phyloP scores from a whole-genome alignment of 2,329 filamentous ascomycete species.

The Colletotrichum falcatum region DNA sequence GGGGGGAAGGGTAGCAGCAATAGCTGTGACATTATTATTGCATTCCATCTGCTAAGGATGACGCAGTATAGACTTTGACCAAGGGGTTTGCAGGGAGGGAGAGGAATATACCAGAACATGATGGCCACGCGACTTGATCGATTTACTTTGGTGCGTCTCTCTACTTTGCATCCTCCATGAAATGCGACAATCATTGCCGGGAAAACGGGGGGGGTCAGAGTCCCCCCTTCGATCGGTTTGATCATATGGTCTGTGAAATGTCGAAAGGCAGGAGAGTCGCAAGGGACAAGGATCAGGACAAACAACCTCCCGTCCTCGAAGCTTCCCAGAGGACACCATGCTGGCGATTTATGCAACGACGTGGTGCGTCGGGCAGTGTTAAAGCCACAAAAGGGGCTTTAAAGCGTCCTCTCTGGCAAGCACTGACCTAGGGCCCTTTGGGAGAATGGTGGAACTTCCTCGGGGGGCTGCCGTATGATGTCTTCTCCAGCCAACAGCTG shows the following conservation, averaged over 20 bases:
- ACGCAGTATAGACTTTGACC: background rate
- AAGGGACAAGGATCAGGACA: background rate
- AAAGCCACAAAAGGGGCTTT: background rate
- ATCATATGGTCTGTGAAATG: background rate
- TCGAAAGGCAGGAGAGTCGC: too few species aligned
- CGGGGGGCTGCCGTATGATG: background rate
- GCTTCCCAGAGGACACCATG: too few species aligned
- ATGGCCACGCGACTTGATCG: background rate
- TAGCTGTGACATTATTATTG: conserved; percentile 2
- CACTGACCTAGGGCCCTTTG: background rate
- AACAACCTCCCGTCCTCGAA: background rate
- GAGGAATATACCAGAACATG: conserved; percentile 21
- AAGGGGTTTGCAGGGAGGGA: background rate
- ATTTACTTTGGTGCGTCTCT: background rate
- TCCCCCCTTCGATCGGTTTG: too few species aligned
- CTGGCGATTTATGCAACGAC: background rate
- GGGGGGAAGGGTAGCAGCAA: conserved; percentile 6
- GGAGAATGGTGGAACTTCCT: background rate
- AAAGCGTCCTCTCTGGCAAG: background rate
- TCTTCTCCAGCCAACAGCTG: background rate
- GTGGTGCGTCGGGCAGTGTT: background rate
- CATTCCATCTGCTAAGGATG: background rate
- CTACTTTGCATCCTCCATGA: too few species aligned
- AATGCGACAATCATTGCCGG: background rate
- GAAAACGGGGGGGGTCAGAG: too few species aligned